Conservation (phyloP, 179 eudicot genomes). For the Nepenthes alata region DNA sequence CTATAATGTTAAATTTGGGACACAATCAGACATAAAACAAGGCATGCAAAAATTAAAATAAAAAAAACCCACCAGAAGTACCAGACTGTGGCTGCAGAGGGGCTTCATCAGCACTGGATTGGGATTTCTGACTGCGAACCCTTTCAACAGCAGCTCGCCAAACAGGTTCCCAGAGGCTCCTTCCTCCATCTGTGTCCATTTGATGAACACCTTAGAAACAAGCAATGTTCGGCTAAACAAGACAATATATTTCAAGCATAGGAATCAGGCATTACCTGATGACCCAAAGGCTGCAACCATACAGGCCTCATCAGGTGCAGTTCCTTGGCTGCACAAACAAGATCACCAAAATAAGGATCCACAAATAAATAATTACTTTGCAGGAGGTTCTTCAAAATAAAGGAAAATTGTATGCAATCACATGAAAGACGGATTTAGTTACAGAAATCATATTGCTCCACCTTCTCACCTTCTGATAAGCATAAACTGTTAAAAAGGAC, state of each 20-base stretch:
- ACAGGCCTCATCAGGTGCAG: constrained; percentile 83
- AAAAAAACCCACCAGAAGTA: constrained; percentile 12
- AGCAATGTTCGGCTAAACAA: constrained; percentile 1
- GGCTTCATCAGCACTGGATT: constrained; percentile 29
- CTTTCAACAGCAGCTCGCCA: constrained; percentile 79
- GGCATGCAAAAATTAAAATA: constrained; percentile 3
- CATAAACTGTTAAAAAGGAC: neutral
- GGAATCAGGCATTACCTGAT: constrained; percentile 36
- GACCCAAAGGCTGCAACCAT: constrained; percentile 91
- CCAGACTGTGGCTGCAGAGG: constrained; percentile 54
- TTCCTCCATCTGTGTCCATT: constrained; percentile 47
- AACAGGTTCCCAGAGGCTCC: constrained; percentile 63
- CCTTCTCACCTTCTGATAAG: neutral
- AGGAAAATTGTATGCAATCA: neutral
- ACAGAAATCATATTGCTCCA: neutral
- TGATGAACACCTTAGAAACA: constrained; percentile 3
- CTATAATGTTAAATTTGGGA: constrained; percentile 29
- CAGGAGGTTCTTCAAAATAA: neutral
- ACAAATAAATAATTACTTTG: neutral
- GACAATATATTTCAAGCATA: constrained; percentile 1
- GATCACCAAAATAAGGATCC: constrained; percentile 3
- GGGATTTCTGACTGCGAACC: constrained; percentile 46
- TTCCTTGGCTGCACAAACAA: constrained; percentile 69
- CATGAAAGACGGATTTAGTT: neutral
- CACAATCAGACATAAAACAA: constrained; percentile 7